Conservation (phyloP, 306 rosid species). For the Pyrus bretschneideri region DNA sequence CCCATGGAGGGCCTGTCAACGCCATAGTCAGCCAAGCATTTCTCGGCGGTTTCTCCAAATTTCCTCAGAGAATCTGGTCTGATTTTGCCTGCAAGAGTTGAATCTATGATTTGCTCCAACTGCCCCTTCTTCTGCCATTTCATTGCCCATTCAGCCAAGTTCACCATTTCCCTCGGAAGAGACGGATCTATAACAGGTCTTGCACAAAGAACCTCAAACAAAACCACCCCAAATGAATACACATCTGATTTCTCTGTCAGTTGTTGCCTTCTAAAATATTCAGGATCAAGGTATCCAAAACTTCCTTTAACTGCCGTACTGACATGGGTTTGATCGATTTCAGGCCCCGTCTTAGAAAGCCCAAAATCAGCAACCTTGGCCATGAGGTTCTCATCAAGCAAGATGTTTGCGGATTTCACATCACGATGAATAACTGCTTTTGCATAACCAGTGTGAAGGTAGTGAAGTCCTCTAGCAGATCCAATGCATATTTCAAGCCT, state of each 20-base stretch:
- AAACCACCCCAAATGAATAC: constrained; percentile 83
- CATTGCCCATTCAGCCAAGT: constrained; percentile 93
- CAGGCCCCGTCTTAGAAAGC: constrained; percentile 77
- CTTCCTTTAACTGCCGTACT: constrained; percentile 88
- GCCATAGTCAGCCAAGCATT: constrained; percentile 81
- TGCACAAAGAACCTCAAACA: constrained; percentile 81
- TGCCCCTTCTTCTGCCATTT: constrained; percentile 84
- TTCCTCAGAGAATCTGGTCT: constrained; percentile 73
- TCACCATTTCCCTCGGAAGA: constrained; percentile 78
- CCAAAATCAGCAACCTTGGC: constrained; percentile 94
- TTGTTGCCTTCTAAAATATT: constrained; percentile 81
- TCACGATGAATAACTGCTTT: constrained; percentile 90
- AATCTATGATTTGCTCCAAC: constrained; percentile 67
- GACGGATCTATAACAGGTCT: constrained; percentile 88
- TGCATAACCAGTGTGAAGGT: constrained; percentile 88
- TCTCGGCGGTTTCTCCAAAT: constrained; percentile 84
- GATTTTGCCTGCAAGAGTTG: constrained; percentile 53
- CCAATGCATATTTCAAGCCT: constrained; percentile 88
- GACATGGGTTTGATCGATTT: constrained; percentile 78
- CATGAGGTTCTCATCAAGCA: constrained; percentile 86
- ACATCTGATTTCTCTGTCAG: constrained; percentile 85
- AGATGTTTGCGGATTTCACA: constrained; percentile 82
- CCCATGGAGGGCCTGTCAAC: constrained; percentile 90
- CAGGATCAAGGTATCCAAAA: constrained; percentile 89
- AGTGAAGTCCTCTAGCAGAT: constrained; percentile 89